Conservation (phyloP, 164 flowering plant species). For the Kingdonia uniflora region DNA sequence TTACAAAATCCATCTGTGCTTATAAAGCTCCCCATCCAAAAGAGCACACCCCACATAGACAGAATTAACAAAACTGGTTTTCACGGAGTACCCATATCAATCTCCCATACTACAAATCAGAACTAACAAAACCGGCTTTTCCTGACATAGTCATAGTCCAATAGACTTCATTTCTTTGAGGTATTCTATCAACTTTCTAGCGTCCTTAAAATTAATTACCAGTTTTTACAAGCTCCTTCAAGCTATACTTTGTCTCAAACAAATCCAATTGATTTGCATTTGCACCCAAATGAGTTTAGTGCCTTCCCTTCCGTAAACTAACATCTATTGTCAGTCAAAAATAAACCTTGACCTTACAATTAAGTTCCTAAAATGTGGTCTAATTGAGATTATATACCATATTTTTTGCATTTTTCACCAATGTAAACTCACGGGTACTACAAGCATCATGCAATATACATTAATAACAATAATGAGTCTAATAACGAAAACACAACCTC, state of each 20-base stretch:
- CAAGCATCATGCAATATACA: too few species aligned
- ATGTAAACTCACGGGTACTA: too few species aligned
- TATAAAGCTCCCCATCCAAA: too few species aligned
- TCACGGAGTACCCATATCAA: slow-evolving; percentile 45
- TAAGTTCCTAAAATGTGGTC: slow-evolving; percentile 20
- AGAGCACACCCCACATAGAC: slow-evolving; percentile 82
- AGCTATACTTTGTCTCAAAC: slow-evolving; percentile 26
- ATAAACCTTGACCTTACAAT: slow-evolving; percentile 11
- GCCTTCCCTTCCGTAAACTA: slow-evolving; percentile 4
- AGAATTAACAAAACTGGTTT: slow-evolving; percentile 48
- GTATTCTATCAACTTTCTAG: slow-evolving; percentile 60
- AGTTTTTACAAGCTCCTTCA: slow-evolving; percentile 30
- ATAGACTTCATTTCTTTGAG: slow-evolving; percentile 53
- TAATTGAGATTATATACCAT: too few species aligned
- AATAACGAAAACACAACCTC: too few species aligned
- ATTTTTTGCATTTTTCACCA: too few species aligned
- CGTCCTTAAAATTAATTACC: slow-evolving; percentile 39
- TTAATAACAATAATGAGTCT: too few species aligned
- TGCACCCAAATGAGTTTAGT: slow-evolving; percentile 5
- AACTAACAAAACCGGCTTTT: slow-evolving; percentile 57
- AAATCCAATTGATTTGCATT: too few species aligned
- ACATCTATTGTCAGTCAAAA: slow-evolving; percentile 10
- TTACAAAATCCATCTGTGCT: too few species aligned
- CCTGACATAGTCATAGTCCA: slow-evolving; percentile 75
- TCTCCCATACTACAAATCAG: slow-evolving; percentile 31